Evolutionary conservation across 768 basidiomycete genomes (phyloP), one percentile per base, ranked within the genome.

Genomic region (Tricholoma saponaceum): DNA sequence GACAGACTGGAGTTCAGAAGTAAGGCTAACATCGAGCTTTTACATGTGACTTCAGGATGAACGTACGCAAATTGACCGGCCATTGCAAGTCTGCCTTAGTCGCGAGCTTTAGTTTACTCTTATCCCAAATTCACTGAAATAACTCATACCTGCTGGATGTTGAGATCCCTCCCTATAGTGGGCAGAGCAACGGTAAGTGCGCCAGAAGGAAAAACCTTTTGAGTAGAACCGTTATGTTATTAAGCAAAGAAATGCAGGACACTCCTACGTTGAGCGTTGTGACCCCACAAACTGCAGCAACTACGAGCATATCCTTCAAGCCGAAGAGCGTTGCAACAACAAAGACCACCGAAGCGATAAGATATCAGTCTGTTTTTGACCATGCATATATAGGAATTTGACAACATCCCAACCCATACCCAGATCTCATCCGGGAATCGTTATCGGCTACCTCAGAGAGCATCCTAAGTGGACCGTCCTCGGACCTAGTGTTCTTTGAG

Each of bases 261-360:
- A 52, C 51, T 37, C 35, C 16, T 37, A 37, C 51, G 12, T 52
- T 23, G 33, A 52, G 39, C 14, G 51, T 52, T 4, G 33, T 52
- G 16, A 52, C 39, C 12, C 33, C 51, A 10, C 20, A 52, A 12
- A 52, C 51, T n/a, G 51, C 51, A 25, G 39, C 39, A 10, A 52
- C 33, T 9, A 37, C n/a, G 51, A 52, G 25, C 20, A 12, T 20
- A 52, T 52, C 51, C 25, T 52, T 52, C 51, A 37, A 16, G 33
- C 32, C 23, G 4, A 35, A 52, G 25, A 30, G 14, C 51, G 39
- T 33, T 72, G 72, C 72, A 67, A 63, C 69, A 71, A 72, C 70
- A 60, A 52, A 66, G 65, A 64, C 73, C 72, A 69, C 66, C 72
- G 76, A 74, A 76, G 76, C 75, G 76, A 75, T 73, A 70, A 69